Evolutionary conservation across 192 early-diverging fungal genomes (phyloP), one percentile per base, ranked within the genome.

Genomic region (Coemansia sp.): DNA sequence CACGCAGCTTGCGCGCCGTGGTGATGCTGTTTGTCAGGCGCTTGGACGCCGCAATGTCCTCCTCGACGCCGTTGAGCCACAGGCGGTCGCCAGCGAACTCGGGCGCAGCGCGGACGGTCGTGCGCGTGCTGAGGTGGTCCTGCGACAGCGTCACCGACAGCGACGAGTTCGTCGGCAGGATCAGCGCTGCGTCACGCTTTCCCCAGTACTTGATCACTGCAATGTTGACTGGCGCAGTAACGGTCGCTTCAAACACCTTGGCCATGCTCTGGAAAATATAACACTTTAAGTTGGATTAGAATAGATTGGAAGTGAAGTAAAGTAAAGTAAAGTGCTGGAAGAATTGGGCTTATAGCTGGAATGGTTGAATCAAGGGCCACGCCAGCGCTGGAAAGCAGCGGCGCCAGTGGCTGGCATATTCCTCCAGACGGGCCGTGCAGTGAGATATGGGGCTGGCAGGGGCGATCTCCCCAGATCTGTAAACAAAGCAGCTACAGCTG

Each of bases 151-250:
- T 99, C 40, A 95, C 88, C 10, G 94, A 97, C 32, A 99, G 89
- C 23, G 95, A 98, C 24, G 91, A 92, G 84, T 99, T 99, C 50
- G 94, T 99, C 8, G 97, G 97, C 33, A 99, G 85, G 65, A 95
- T 91, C 50, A 98, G 83, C 30, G 81, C 68, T 32, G 87, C 86
- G 67, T 95, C 89, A 45, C 95, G 87, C 84, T 99, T 99, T 57
- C 95, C 97, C 97, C 95, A 97, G 81, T 97, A 97, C 85, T 97
- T 97, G 81, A 99, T 89, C 35, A 97, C 95, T 33, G 97, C 97
- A 77, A 99, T 99, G 81, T 99, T 99, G 64, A 99, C 96, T 49
- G 97, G 97, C 5, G 95, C 92, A 14, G 92, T 91, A 69, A 90
- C 91, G 33, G 97, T 99, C 9, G 89, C 89, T 56, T 82, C 71